These are phyloP conservation scores for Neopestalotiopsis clavispora DNA, from an alignment of 2,329 filamentous ascomycete genomes.

Conservation along the genomic window DNA sequence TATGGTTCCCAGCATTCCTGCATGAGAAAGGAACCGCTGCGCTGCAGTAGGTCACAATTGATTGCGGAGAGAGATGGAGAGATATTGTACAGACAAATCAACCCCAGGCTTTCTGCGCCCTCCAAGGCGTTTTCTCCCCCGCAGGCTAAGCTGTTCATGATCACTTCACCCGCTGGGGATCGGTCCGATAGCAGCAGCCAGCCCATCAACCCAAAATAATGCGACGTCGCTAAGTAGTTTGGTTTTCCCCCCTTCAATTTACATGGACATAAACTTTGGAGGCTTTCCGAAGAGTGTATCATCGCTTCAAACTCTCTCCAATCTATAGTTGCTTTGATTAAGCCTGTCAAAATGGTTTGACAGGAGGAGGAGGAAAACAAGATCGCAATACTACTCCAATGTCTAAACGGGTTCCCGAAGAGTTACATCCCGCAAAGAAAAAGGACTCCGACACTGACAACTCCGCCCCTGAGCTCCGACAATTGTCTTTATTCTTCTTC, in stretches of 20 bases:
- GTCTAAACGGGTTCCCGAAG: neutral
- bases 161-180: slow-evolving; percentile 12
- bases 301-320: slow-evolving; percentile 2
- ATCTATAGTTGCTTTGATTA: slow-evolving; percentile 11
- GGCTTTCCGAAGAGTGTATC: slow-evolving; percentile 4
- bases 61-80: slow-evolving; percentile 4
- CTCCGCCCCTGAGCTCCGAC: slow-evolving; percentile 2
- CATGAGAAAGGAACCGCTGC: neutral
- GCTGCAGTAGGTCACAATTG: neutral
- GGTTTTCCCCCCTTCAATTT: neutral
- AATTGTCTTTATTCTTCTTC: neutral
- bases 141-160: slow-evolving; percentile 18
- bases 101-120: slow-evolving; percentile 14
- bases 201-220: neutral
- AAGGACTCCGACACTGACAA: neutral
- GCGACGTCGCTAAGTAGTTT: slow-evolving; percentile 4
- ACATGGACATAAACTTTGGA: neutral
- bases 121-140: slow-evolving; percentile 4
- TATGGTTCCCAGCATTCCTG: neutral
- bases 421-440: neutral
- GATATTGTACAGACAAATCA: neutral
- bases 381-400: neutral
- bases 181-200: slow-evolving; percentile 16
- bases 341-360: slow-evolving; percentile 2
- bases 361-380: too few relatives aligned